Evolutionary conservation across 2,329 filamentous ascomycete genomes (phyloP).

Genomic region (Acrocalymma vagum): DNA sequence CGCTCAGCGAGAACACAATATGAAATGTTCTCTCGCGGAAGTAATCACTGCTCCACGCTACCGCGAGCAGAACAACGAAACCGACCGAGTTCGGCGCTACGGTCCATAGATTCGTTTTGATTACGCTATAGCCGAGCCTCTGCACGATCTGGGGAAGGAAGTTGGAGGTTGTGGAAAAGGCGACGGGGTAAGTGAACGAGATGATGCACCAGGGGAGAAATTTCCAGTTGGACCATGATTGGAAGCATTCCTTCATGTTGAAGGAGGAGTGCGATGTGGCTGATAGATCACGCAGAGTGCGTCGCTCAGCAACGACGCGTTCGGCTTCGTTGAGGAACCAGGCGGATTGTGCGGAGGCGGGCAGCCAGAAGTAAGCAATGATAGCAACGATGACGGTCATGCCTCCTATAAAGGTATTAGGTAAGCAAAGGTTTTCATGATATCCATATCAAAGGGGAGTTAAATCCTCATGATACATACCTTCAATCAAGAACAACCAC

Average conservation of each 20-base stretch:
- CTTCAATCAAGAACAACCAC: constrained; percentile 56
- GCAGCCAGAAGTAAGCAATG: constrained; percentile 45
- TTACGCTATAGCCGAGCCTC: constrained; percentile 53
- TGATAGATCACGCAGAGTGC: constrained; percentile 58
- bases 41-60: constrained; percentile 56
- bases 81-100: constrained; percentile 60
- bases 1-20: constrained; percentile 49
- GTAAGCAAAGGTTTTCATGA: no score
- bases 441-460: no score
- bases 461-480: constrained; percentile 19
- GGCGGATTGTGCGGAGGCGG: constrained; percentile 40
- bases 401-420: constrained; percentile 8
- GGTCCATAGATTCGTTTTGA: constrained; percentile 60
- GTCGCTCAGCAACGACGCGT: constrained; percentile 50
- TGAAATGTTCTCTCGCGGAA: constrained; percentile 58
- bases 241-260: constrained; percentile 52
- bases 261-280: constrained; percentile 48
- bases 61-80: constrained; percentile 55
- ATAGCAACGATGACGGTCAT: constrained; percentile 44
- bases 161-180: constrained; percentile 55
- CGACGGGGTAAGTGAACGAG: constrained; percentile 58
- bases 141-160: constrained; percentile 60
- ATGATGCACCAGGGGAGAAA: constrained; percentile 57
- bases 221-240: constrained; percentile 52
- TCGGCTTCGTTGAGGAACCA: constrained; percentile 51